Evolutionary conservation across 2,329 filamentous ascomycete genomes (phyloP).

Genomic region (Talaromyces sp.): DNA sequence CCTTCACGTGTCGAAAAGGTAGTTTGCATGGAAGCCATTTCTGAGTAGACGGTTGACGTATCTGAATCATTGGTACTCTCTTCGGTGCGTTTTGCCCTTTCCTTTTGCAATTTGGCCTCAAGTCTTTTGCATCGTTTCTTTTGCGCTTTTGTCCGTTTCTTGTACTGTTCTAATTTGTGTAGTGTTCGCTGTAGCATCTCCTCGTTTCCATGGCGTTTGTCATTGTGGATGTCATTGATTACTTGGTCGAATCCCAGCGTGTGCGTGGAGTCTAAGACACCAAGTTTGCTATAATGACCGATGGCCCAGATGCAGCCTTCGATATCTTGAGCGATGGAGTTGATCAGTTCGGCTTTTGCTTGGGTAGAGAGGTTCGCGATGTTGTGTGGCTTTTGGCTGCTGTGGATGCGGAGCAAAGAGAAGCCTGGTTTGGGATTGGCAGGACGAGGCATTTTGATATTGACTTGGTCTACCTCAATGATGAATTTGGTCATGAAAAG

Average conservation of each 20-base stretch:
- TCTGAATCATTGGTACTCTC: not conserved
- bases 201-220: not conserved
- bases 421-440: constrained; percentile 15
- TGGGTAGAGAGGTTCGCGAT: constrained; percentile 9
- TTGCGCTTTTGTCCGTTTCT: not conserved
- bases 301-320: constrained; percentile 16
- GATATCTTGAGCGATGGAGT: constrained; percentile 16
- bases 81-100: not conserved
- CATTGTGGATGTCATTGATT: constrained; percentile 5
- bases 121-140: not conserved
- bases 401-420: constrained; percentile 17
- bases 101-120: not conserved
- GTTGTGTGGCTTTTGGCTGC: constrained; percentile 11
- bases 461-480: not conserved
- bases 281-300: constrained; percentile 9
- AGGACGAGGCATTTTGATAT: constrained; percentile 16
- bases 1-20: not conserved
- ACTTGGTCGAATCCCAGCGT: constrained; percentile 16
- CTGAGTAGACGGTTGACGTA: not conserved
- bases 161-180: not conserved
- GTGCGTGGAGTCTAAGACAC: constrained; percentile 12
- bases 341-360: constrained; percentile 13
- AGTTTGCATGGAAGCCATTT: not conserved
- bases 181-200: not conserved
- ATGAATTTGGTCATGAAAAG: not conserved